A percentile compares a stretch with the other conserved stretches of the same genome.
Evolutionary conservation across 2,329 filamentous ascomycete species (phyloP).

Genomic region (Neonectria punicea): DNA sequence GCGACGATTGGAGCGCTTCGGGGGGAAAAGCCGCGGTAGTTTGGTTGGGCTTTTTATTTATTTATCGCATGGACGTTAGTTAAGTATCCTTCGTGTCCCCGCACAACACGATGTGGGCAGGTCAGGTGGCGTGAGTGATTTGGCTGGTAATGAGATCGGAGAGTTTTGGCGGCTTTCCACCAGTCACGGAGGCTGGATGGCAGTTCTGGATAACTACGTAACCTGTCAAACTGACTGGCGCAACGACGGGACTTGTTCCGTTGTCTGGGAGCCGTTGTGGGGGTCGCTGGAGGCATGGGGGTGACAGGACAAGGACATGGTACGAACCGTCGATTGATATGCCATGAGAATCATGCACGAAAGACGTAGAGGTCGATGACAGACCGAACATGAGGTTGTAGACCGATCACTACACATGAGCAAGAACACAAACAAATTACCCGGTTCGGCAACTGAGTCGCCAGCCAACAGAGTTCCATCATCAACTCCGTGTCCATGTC

Average conservation of each 20-base stretch:
- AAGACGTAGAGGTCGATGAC: not conserved
- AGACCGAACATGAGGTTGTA: not conserved
- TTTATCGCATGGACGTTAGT: too few relatives aligned
- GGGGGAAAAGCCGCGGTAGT: not conserved
- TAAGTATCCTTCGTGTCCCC: not conserved
- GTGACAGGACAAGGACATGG: not conserved
- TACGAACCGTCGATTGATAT: not conserved
- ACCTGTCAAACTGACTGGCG: not conserved
- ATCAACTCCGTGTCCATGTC: not conserved
- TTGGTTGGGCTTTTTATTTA: too few relatives aligned
- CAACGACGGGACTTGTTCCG: not conserved
- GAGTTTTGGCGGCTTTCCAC: not conserved
- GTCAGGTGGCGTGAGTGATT: too few relatives aligned
- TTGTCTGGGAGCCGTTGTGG: not conserved
- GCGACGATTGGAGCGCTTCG: slow-evolving; percentile 34
- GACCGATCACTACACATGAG: too few relatives aligned
- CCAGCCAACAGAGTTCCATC: not conserved
- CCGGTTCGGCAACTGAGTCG: not conserved
- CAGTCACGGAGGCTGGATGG: not conserved
- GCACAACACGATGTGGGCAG: slow-evolving; percentile 5
- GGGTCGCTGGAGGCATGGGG: not conserved
- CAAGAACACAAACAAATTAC: not conserved
- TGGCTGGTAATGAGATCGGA: not conserved
- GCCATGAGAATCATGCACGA: not conserved
- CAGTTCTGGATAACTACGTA: not conserved